Evolutionary conservation across 495 filamentous ascomycete species (phyloP).

Genomic region (Cairneyella variabilis): DNA sequence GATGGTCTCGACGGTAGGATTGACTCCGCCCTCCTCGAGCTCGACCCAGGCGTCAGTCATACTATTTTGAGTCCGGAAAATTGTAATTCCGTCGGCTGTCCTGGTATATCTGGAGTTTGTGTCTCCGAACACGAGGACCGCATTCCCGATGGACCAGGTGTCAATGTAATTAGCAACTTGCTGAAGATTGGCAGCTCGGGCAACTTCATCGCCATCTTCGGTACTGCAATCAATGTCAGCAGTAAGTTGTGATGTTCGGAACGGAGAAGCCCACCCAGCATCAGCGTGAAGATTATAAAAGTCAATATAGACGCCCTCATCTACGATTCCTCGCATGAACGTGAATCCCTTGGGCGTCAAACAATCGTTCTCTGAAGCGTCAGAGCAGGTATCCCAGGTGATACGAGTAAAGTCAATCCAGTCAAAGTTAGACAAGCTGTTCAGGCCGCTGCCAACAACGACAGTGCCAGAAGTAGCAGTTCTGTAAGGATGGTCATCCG

Average conservation of each 20-base stretch:
- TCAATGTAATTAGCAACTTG: slow-evolving; percentile 53
- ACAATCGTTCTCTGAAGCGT: slow-evolving; percentile 51
- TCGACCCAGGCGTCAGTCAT: slow-evolving; percentile 52
- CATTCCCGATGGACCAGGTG: slow-evolving; percentile 47
- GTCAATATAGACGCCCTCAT: slow-evolving; percentile 46
- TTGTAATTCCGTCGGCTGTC: slow-evolving; percentile 42
- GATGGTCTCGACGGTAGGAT: slow-evolving; percentile 39
- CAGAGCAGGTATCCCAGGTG: slow-evolving; percentile 55
- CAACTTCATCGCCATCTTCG: slow-evolving; percentile 41
- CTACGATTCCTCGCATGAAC: slow-evolving; percentile 48
- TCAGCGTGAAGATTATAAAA: slow-evolving; percentile 62
- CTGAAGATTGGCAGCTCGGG: slow-evolving; percentile 49
- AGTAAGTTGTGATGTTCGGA: not conserved
- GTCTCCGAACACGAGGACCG: slow-evolving; percentile 58
- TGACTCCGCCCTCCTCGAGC: slow-evolving; percentile 37
- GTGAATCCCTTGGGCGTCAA: slow-evolving; percentile 64
- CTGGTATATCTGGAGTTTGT: slow-evolving; percentile 57
- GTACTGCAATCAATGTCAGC: slow-evolving; percentile 15
- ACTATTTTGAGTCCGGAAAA: slow-evolving; percentile 40
- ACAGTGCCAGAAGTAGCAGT: slow-evolving; percentile 59
- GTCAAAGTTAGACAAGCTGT: slow-evolving; percentile 52
- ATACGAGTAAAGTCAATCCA: slow-evolving; percentile 52
- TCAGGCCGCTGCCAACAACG: slow-evolving; percentile 56
- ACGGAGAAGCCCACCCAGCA: slow-evolving; percentile 37
- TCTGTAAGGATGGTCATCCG: slow-evolving; percentile 51